Evolutionary conservation across 1,284 basidiomycete genomes (phyloP).

Genomic region (Sphaerobolus stellatus): DNA sequence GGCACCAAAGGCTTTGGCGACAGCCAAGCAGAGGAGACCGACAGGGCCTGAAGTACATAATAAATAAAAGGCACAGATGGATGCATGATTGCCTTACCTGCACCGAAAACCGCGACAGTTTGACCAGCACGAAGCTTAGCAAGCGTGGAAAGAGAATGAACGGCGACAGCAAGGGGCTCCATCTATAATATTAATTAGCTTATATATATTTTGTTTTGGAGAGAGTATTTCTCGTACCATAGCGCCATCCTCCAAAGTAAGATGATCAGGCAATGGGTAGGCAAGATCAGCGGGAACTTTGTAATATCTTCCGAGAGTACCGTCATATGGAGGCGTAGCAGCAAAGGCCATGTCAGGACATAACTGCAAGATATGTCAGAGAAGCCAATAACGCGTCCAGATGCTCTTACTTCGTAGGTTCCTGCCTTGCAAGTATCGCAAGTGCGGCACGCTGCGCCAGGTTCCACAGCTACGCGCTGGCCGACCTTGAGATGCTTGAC

Average conservation of each 20-base stretch:
- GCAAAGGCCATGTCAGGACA: slow-evolving; percentile 82
- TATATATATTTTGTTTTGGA: neutral
- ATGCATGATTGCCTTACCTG: slow-evolving; percentile 18
- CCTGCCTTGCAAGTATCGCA: slow-evolving; percentile 78
- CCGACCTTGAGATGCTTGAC: slow-evolving; percentile 78
- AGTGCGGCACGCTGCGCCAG: slow-evolving; percentile 71
- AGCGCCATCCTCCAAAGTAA: slow-evolving; percentile 81
- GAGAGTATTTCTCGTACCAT: slow-evolving; percentile 51
- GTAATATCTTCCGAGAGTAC: slow-evolving; percentile 84
- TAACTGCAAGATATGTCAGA: slow-evolving; percentile 44
- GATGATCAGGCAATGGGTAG: slow-evolving; percentile 69
- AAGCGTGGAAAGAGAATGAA: slow-evolving; percentile 83
- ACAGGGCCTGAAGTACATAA: slow-evolving; percentile 66
- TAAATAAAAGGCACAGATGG: neutral
- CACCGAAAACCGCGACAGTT: slow-evolving; percentile 80
- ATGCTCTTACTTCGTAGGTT: slow-evolving; percentile 68
- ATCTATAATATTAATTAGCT: slow-evolving; percentile 51
- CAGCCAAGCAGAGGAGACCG: slow-evolving; percentile 89
- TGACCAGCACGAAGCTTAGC: slow-evolving; percentile 73
- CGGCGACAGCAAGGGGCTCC: slow-evolving; percentile 91
- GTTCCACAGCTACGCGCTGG: slow-evolving; percentile 86
- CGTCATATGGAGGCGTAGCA: slow-evolving; percentile 88
- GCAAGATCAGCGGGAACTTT: slow-evolving; percentile 71
- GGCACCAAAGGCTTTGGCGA: slow-evolving; percentile 87
- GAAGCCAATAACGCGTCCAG: no score